Evolutionary conservation across 768 basidiomycete genomes (phyloP), one percentile per base, ranked within the genome.

Genomic region (Naganishia randhawae): DNA sequence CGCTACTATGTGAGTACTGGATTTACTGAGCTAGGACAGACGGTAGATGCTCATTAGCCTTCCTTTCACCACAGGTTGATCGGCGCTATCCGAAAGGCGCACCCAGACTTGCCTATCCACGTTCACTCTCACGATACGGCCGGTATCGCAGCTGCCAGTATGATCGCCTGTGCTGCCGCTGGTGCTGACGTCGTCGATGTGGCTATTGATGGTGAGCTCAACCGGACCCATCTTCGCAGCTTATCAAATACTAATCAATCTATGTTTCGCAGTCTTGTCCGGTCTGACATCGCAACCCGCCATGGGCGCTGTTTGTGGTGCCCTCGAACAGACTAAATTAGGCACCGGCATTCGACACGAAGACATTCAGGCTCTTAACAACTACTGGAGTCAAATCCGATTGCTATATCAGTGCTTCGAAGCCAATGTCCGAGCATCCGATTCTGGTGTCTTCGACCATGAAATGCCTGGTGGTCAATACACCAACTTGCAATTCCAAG

Each of bases 101-200:
- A 98, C 81, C 96, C 96, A 45, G 93, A 96, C 78, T 85, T 99
- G 66, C 94, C 96, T 33, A 98, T 99, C 80, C 96, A 99, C 79
- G 95, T 99, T 41, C 96, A 99, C 83, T 97, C 96, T 14, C 96
- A 99, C 81, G 96, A 99, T 81, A 99, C 96, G 32, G 96, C 96
- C 62, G 96, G 96, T 81, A 98, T 99, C 75, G 91, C 96, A 32
- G 84, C 91, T 54, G 92, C 95, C n/a, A 92, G 89, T 76, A 98
- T 98, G 96, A 81, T 99, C 69, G 96, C 96, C 4, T 87, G 86
- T 27, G 96, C 96, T 2, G 88, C 89, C 11, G 96, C 96, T n/a
- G 96, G 96, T 72, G 96, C 96, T 51, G 96, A 99, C 78, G 87
- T 99, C 16, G 88, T 99, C 53, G 96, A 99, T 74, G 92, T 98